Evolutionary conservation across 2,329 filamentous ascomycete genomes (phyloP).

Genomic region (Botrytis galanthina): DNA sequence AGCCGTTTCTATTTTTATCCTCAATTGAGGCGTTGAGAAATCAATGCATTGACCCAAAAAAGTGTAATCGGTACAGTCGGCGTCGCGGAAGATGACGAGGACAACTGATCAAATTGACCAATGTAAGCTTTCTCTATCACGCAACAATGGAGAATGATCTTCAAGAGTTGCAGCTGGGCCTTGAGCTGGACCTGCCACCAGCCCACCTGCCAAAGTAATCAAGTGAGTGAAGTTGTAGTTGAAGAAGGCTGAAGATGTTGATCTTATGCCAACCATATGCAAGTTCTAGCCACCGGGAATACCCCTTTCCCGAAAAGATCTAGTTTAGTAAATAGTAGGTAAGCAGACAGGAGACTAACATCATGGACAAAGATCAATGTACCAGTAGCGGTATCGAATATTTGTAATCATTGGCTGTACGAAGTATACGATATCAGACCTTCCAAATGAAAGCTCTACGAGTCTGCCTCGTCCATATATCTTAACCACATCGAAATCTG

Average conservation of each 20-base stretch:
- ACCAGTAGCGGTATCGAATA: background rate
- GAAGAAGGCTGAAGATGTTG: constrained; percentile 7
- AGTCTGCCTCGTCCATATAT: background rate
- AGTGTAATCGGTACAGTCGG: background rate
- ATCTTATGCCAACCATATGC: background rate
- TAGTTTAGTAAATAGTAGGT: background rate
- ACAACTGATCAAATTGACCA: background rate
- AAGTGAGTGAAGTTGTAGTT: background rate
- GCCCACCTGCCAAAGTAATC: background rate
- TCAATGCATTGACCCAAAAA: background rate
- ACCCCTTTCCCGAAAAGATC: constrained; percentile 1
- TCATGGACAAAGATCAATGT: background rate
- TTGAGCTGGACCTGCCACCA: background rate
- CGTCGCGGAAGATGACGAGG: constrained; percentile 4
- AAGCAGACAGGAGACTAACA: background rate
- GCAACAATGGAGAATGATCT: constrained; percentile 12
- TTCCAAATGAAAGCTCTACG: background rate
- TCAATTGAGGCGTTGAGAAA: background rate
- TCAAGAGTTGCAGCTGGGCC: constrained; percentile 1
- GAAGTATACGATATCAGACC: background rate
- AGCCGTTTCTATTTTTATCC: constrained; percentile 11
- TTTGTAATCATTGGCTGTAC: background rate
- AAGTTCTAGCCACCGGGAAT: background rate
- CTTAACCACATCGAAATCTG: background rate
- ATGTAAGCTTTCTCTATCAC: background rate